Base-by-base conservation (phyloP, 345 rosid genomes). In the Euphorbia peplus region DNA sequence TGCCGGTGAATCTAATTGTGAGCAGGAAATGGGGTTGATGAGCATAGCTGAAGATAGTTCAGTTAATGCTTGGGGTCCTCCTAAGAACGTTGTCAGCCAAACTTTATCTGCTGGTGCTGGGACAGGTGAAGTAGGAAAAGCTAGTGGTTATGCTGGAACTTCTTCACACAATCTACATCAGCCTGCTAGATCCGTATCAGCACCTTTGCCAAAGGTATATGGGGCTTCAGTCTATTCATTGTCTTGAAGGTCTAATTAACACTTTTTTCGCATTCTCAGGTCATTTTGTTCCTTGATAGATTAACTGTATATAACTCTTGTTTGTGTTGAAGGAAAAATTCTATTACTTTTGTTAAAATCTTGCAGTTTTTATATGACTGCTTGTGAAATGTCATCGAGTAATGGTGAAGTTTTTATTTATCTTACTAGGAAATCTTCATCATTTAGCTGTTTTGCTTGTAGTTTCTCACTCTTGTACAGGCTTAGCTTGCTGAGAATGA, bases 21-120 rank as follows among this genome's bases (percentile, higher is more conserved):
- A 88, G 75, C 80, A 90, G 79, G 95, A 83, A 78, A 37, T 92
- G 81, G 92, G 97, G 51, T 74, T 87, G 81, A 92, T 95, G 97
- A 92, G 92, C 73, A 90, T 95, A 53, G 77, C 83, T 58, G 95
- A 86, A 66, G 78, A 82, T 63, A 68, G 66, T 21, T 56, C 46
- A 51, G 78, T 60, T 44, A 60, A 61, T 21, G 53, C 70, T 15
- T 74, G 82, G 78, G 82, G 60, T 30, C 64, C 80, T 60, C 66
- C 72, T 25, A 88, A 87, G 11, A 81, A 68, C 41, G 25, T 73
- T 3, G 42, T 66, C 25, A 59, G 72, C 68, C 87, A 74, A 68
- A 84, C 70, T 55, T 68, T 10, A 35, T 60, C 81, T 29, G 79
- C 70, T 25, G 78, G 53, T 47, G 81, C 47, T 67, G 81, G 53